These are phyloP conservation scores for Didymella sp. DNA, from an alignment of 2,329 filamentous ascomycete genomes.

Conservation along the genomic window DNA sequence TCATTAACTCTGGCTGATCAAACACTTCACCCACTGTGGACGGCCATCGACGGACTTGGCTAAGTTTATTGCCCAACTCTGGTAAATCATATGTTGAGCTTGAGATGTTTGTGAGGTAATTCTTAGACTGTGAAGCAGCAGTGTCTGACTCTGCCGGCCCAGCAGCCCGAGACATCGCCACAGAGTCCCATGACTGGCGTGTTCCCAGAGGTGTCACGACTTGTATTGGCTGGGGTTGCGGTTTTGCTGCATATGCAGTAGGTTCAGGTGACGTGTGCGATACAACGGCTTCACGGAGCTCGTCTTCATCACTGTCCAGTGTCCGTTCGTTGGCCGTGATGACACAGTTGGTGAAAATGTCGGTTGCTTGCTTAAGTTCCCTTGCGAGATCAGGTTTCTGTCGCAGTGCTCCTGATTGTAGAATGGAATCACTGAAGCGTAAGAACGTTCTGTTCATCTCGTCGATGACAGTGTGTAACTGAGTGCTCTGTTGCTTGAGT, in stretches of 20 bases:
- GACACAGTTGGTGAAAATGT: conserved; percentile 64
- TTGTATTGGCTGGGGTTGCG: background rate
- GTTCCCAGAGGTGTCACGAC: background rate
- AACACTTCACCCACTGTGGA: conserved; percentile 28
- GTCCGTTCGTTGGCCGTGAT: conserved; percentile 52
- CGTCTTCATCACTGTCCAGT: conserved; percentile 40
- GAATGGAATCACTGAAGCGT: conserved; percentile 68
- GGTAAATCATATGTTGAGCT: conserved; percentile 13
- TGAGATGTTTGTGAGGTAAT: conserved; percentile 23
- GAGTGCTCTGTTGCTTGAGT: conserved; percentile 72
- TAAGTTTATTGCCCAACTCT: conserved; percentile 9
- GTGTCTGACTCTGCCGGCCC: conserved; percentile 5
- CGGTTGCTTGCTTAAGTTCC: conserved; percentile 64
- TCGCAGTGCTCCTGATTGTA: conserved; percentile 65
- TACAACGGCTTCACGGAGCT: conserved; percentile 41
- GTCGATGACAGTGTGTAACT: conserved; percentile 72
- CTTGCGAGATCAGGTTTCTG: conserved; percentile 63
- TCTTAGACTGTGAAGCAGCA: conserved; percentile 17
- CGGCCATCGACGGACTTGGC: conserved; percentile 24
- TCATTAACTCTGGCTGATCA: conserved; percentile 28
- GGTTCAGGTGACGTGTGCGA: background rate
- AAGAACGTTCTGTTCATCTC: conserved; percentile 77
- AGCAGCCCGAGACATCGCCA: background rate
- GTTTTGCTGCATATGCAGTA: background rate
- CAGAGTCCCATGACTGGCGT: conserved; percentile 28